Evolutionary conservation across 2,329 filamentous ascomycete genomes (phyloP).

Genomic region (Cordyceps cateniannulata): DNA sequence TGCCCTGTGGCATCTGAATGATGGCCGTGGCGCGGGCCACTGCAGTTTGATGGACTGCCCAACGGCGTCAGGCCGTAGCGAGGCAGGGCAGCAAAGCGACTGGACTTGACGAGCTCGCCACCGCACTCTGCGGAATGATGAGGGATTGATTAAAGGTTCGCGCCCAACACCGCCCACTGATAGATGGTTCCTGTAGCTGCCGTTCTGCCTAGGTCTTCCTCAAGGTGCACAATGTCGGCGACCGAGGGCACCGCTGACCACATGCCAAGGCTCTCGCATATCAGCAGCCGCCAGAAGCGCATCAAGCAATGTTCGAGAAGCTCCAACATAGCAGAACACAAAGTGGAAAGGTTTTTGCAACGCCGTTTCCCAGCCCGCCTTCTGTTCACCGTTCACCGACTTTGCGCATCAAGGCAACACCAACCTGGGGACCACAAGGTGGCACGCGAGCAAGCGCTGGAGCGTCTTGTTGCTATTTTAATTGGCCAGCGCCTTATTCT

Average conservation of each 20-base stretch:
- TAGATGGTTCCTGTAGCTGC: background rate
- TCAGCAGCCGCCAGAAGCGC: background rate
- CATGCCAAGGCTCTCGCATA: background rate
- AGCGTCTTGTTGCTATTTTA: slow-evolving; percentile 9
- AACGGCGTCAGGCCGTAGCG: background rate
- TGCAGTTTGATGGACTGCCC: background rate
- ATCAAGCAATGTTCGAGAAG: background rate
- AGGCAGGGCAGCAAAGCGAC: background rate
- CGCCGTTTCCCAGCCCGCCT: background rate
- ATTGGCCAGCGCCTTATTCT: slow-evolving; percentile 11
- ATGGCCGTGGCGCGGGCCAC: background rate
- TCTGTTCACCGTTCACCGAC: background rate
- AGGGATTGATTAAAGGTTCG: background rate
- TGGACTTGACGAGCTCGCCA: background rate
- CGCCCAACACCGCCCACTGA: background rate
- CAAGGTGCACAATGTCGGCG: background rate
- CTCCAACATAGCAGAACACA: background rate
- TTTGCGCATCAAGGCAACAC: background rate
- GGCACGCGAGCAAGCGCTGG: slow-evolving; percentile 1
- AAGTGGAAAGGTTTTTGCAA: background rate
- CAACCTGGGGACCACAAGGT: background rate
- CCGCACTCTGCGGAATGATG: background rate
- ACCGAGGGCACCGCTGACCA: background rate
- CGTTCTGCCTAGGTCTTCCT: background rate
- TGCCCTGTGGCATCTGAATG: background rate